Percentiles rank a stretch among this genome's conserved stretches.
Conservation (phyloP, 1,139 yeast species). For the Yamadazyma triangularis region DNA sequence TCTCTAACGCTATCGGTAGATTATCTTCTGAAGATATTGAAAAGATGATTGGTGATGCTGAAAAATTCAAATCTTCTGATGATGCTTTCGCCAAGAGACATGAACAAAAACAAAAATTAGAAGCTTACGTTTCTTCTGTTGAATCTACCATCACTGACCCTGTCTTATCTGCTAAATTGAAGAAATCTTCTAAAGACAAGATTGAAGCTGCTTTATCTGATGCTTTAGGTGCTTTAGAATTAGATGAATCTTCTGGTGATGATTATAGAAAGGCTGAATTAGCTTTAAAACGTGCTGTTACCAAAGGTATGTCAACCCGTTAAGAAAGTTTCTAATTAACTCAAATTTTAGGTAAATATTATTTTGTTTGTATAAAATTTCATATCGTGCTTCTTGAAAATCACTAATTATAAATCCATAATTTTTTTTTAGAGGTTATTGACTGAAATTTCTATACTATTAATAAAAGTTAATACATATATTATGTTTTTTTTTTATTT, state of each 20-base stretch:
- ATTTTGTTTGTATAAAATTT: slow-evolving; percentile 2
- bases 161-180: slow-evolving; percentile 95
- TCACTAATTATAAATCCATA: not conserved
- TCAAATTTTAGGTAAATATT: slow-evolving; percentile 7
- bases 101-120: slow-evolving; percentile 99
- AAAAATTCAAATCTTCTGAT: slow-evolving; percentile 97
- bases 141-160: slow-evolving; percentile 98
- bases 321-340: slow-evolving; percentile 37
- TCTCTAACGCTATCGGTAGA: slow-evolving; percentile 99
- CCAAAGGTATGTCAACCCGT: slow-evolving; percentile 99
- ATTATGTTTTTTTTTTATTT: slow-evolving; percentile 15
- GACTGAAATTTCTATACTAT: not conserved
- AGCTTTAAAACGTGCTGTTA: slow-evolving; percentile 97
- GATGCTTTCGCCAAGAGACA: slow-evolving; percentile 99
- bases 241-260: slow-evolving; percentile 95
- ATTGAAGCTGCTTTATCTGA: slow-evolving; percentile 98
- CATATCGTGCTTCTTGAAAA: not conserved
- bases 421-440: too few species aligned
- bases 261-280: slow-evolving; percentile 99
- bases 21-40: slow-evolving; percentile 96
- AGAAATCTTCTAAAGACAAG: slow-evolving; percentile 97
- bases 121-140: slow-evolving; percentile 96
- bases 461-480: slow-evolving; percentile 4
- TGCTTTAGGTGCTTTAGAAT: slow-evolving; percentile 96
- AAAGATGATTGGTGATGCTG: slow-evolving; percentile 98